phyloP scores from a whole-genome alignment of 148 eudicot species.

The Hydrangea macrophylla region DNA sequence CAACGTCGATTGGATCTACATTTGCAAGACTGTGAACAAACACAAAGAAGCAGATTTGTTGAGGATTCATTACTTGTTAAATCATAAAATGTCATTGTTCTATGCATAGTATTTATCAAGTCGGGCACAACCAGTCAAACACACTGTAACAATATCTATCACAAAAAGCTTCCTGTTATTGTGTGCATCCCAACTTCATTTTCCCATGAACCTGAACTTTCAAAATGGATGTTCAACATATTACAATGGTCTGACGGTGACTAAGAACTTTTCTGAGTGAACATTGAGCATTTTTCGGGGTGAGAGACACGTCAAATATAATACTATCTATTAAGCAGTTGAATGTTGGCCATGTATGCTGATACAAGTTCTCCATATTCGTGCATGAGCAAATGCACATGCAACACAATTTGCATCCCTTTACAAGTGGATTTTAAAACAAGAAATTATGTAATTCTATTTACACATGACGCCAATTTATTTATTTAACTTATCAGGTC shows the following conservation, averaged over 20 bases:
- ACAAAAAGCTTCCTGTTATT: neutral
- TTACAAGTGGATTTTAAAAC: too few relatives aligned
- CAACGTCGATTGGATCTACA: conserved; percentile 96
- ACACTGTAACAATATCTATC: neutral
- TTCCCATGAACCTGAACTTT: neutral
- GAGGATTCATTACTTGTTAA: neutral
- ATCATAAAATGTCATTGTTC: neutral
- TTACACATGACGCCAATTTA: too few relatives aligned
- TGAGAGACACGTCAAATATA: too few relatives aligned
- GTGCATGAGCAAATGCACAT: too few relatives aligned
- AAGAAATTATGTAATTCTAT: too few relatives aligned
- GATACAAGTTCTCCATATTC: too few relatives aligned
- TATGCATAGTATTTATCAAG: neutral
- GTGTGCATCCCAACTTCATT: neutral
- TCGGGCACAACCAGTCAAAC: neutral
- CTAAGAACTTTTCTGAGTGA: too few relatives aligned
- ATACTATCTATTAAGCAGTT: too few relatives aligned
- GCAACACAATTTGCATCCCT: too few relatives aligned
- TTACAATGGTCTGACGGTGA: conserved; percentile 1
- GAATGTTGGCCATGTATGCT: too few relatives aligned
- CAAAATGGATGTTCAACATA: neutral
- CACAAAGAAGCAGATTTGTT: conserved; percentile 10
- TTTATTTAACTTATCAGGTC: too few relatives aligned
- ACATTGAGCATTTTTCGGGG: too few relatives aligned
- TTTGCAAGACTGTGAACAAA: conserved; percentile 78